These are phyloP conservation scores for Sistotremastrum niveocremeum DNA, from an alignment of 768 basidiomycete species.

Conservation along the genomic window DNA sequence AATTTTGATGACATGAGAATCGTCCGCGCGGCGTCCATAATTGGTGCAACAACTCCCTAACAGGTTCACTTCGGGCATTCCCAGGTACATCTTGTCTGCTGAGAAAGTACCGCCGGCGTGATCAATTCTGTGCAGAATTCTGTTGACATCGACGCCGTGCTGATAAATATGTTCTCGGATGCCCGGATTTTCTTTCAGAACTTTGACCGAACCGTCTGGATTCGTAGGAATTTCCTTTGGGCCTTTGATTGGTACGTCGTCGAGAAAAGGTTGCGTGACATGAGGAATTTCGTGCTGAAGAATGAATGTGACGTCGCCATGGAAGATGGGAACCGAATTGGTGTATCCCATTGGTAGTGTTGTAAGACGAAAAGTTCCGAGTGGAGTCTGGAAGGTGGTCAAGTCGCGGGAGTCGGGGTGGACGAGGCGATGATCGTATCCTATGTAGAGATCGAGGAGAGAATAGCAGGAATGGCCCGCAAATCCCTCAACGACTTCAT, in stretches of 20 bases:
- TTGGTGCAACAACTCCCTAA: conserved; percentile 27
- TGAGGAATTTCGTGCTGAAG: conserved; percentile 27
- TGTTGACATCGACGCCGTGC: conserved; percentile 22
- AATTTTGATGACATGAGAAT: conserved; percentile 13
- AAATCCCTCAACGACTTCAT: conserved; percentile 13
- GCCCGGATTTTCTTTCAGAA: conserved; percentile 21
- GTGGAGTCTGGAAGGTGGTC: conserved; percentile 28
- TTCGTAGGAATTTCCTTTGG: conserved; percentile 18
- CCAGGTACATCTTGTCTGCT: conserved; percentile 20
- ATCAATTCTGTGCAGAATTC: conserved; percentile 23
- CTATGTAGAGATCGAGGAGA: conserved; percentile 15
- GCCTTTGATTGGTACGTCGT: conserved; percentile 25
- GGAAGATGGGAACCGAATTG: conserved; percentile 12
- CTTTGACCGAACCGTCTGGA: conserved; percentile 19
- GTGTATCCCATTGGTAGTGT: conserved; percentile 19
- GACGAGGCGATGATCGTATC: conserved; percentile 22
- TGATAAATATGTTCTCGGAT: conserved; percentile 28
- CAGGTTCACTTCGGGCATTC: conserved; percentile 14
- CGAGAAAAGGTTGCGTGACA: conserved; percentile 22
- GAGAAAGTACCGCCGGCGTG: conserved; percentile 25
- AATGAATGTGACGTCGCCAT: conserved; percentile 25
- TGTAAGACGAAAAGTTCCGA: conserved; percentile 18
- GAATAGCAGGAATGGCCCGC: conserved; percentile 12
- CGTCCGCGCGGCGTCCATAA: conserved; percentile 19
- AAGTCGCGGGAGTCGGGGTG: conserved; percentile 20